These are phyloP conservation scores for Auxenochlorella protothecoides DNA, from an alignment of 139 green algal genomes.

Conservation along the genomic window DNA sequence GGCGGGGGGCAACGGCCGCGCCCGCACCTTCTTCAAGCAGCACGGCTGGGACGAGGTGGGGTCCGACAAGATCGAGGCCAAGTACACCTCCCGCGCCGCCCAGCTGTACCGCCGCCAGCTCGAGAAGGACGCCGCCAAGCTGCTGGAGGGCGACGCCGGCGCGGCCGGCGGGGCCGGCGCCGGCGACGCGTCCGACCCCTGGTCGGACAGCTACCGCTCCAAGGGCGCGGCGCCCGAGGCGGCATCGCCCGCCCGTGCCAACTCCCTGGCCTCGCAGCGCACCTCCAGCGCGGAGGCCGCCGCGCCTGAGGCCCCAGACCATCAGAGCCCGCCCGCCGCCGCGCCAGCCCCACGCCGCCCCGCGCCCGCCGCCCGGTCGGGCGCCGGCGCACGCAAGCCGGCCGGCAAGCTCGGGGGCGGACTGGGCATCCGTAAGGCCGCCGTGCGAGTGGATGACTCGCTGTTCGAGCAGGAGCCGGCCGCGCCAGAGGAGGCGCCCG, in stretches of 20 bases:
- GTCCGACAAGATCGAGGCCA: slow-evolving; percentile 90
- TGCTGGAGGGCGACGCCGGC: not conserved
- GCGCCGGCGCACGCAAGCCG: slow-evolving; percentile 10
- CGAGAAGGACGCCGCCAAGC: slow-evolving; percentile 73
- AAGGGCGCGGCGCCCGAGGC: not conserved
- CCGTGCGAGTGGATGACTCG: slow-evolving; percentile 62
- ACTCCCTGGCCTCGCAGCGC: no score
- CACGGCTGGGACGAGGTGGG: slow-evolving; percentile 83
- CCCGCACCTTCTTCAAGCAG: slow-evolving; percentile 93
- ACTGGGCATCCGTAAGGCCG: slow-evolving; percentile 79
- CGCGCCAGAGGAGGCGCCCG: slow-evolving; percentile 7
- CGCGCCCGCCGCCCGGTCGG: not conserved
- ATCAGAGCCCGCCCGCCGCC: not conserved
- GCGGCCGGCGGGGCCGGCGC: no score
- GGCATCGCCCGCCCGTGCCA: slow-evolving; percentile 1
- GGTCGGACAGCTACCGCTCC: no score
- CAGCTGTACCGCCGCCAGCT: slow-evolving; percentile 82
- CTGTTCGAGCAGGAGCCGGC: slow-evolving; percentile 62
- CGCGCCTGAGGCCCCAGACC: not conserved
- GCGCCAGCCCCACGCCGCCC: not conserved
- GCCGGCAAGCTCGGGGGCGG: slow-evolving; percentile 34
- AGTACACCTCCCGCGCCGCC: slow-evolving; percentile 89
- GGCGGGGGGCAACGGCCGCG: slow-evolving; percentile 78
- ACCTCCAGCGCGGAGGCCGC: not conserved
- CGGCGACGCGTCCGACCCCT: no score